Base-by-base conservation (phyloP, 768 basidiomycete species). In the Lactarius pseudohatsudake region DNA sequence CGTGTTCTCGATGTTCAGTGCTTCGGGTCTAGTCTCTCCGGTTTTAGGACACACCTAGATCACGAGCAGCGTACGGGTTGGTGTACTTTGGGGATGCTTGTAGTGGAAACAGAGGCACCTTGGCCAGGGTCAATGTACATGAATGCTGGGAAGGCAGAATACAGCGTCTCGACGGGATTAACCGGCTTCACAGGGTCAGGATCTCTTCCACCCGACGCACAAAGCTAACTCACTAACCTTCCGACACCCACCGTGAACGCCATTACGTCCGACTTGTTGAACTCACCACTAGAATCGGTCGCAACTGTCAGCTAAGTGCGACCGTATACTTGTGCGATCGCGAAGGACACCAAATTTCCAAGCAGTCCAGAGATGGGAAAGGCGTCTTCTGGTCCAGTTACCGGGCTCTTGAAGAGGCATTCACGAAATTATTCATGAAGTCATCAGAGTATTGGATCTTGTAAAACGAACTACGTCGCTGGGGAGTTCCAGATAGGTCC, bases 101-200 rank as follows among this genome's bases (percentile, higher is more conserved):
- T 60, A 71, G 64, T 9, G 61, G 66, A 43, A 75, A 60, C 20
- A 74, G 58, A 30, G 74, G 74, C 40, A 1, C 86, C 85, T 32
- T 86, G 77, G 1, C 61, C 67, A 1, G 85, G 81, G 70, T 86
- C 85, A 56, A 80, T 76, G 70, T 86, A 87, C 60, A 87, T 72
- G 60, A 85, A 75, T 3, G 81, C 73, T 15, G 79, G 86, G 73
- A 82, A 86, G 6, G 84, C 70, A 26, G 82, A 74, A 67, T 77
- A 83, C 30, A 84, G 77, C 30, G 85, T 84, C 64, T 88, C 86
- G 7, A 86, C 83, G 1, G 85, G 78, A 68, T 81, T 84, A 8
- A 77, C 78, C 56, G 60, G 34, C 53, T 68, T 18, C n/a, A 57
- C 18, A 38, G 18, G 57, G 13, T 50, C 41, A 61, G 47, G 64